A percentile compares a stretch with the other conserved stretches of the same genome.
phyloP scores from a whole-genome alignment of 495 filamentous ascomycete species.

The Penicillium herquei region DNA sequence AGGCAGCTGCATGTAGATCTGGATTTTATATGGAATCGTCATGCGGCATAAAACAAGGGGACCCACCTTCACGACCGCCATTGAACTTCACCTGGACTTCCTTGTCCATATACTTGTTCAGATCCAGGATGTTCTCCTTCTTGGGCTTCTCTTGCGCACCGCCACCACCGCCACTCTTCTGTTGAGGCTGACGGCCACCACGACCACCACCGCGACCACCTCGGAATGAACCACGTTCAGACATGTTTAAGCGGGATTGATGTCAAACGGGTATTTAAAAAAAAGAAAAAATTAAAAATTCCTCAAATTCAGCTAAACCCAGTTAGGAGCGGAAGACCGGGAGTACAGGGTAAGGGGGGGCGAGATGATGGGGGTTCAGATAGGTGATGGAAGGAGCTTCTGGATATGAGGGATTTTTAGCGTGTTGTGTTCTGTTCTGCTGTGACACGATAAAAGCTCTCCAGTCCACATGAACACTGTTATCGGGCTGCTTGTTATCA shows the following conservation, averaged over 20 bases:
- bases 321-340: constrained; percentile 10
- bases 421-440: neutral
- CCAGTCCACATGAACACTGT: too few species aligned
- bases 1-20: neutral
- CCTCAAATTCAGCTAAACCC: constrained; percentile 11
- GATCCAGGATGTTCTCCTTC: constrained; percentile 96
- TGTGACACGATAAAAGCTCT: too few species aligned
- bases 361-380: neutral
- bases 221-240: constrained; percentile 66
- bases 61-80: constrained; percentile 85
- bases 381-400: neutral
- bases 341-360: neutral
- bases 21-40: neutral
- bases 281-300: constrained; percentile 5
- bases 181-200: constrained; percentile 36
- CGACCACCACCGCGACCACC: constrained; percentile 51
- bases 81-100: constrained; percentile 93
- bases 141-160: constrained; percentile 72
- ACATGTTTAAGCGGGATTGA: constrained; percentile 47
- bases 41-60: neutral
- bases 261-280: neutral
- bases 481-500: neutral
- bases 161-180: constrained; percentile 50
- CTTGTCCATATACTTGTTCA: constrained; percentile 96
- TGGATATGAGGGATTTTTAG: constrained; percentile 34